A percentile compares a stretch with the other conserved stretches of the same genome.
Conservation (phyloP, 352 stramenopile genomes). For the Saprolegnia parasitica region DNA sequence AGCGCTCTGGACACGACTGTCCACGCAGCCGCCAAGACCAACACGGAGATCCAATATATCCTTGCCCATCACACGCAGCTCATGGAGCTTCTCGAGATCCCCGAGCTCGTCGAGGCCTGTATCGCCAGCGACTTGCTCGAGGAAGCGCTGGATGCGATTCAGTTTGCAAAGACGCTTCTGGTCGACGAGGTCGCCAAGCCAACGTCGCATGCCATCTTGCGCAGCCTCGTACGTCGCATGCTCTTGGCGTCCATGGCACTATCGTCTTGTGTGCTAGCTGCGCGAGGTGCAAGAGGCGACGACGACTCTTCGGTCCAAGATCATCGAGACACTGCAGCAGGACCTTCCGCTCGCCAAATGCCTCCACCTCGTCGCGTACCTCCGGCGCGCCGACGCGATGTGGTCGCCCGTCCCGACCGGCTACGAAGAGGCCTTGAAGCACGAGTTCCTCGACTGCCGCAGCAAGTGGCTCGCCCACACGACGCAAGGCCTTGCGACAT, state of each 20-base stretch:
- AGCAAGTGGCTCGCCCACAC: slow-evolving; percentile 72
- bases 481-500: slow-evolving; percentile 45
- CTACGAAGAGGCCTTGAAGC: slow-evolving; percentile 78
- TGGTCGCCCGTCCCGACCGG: slow-evolving; percentile 35
- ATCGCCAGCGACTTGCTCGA: slow-evolving; percentile 96
- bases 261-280: slow-evolving; percentile 31
- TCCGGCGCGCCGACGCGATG: slow-evolving; percentile 66
- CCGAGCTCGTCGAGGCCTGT: slow-evolving; percentile 95
- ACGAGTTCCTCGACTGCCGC: slow-evolving; percentile 76
- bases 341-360: slow-evolving; percentile 76
- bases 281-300: slow-evolving; percentile 66
- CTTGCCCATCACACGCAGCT: slow-evolving; percentile 88
- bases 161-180: slow-evolving; percentile 68
- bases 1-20: slow-evolving; percentile 50
- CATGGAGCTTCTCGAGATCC: slow-evolving; percentile 96
- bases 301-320: slow-evolving; percentile 53
- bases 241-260: background rate
- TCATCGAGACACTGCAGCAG: slow-evolving; percentile 78
- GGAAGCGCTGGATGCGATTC: slow-evolving; percentile 93
- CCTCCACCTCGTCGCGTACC: slow-evolving; percentile 72
- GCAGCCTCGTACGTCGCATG: slow-evolving; percentile 40
- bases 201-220: slow-evolving; percentile 41
- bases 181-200: slow-evolving; percentile 14
- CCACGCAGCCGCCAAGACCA: slow-evolving; percentile 51
- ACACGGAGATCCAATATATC: slow-evolving; percentile 85